Conservation (phyloP, 2,329 filamentous ascomycete species). For the Tolypocladium tropicale region DNA sequence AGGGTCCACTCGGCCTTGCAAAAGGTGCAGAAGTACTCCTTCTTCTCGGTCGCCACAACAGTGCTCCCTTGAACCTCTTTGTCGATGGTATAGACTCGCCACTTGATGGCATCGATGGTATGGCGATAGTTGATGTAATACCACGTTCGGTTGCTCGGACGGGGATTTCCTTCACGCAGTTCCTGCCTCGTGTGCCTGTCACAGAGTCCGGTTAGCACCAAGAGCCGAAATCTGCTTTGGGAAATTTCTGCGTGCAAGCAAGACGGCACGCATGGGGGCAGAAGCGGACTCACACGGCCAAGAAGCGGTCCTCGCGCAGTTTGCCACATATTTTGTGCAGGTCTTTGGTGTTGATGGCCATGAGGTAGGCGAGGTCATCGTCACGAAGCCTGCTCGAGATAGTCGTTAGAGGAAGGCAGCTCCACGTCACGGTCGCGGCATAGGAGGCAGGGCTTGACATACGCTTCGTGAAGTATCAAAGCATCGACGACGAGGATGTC, state of each 20-base stretch:
- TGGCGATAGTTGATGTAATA: slow-evolving; percentile 95
- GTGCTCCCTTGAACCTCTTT: slow-evolving; percentile 80
- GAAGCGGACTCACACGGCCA: slow-evolving; percentile 58
- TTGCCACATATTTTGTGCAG: slow-evolving; percentile 81
- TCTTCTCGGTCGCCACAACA: slow-evolving; percentile 72
- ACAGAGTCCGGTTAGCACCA: slow-evolving; percentile 39
- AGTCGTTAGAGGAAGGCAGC: slow-evolving; percentile 21
- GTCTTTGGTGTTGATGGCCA: slow-evolving; percentile 85
- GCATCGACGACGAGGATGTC: slow-evolving; percentile 81
- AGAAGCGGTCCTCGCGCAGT: slow-evolving; percentile 75
- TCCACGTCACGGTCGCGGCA: not conserved
- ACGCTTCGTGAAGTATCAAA: slow-evolving; percentile 73
- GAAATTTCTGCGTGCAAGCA: not conserved
- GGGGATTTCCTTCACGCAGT: slow-evolving; percentile 67
- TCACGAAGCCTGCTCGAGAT: slow-evolving; percentile 69
- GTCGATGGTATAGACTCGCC: slow-evolving; percentile 78
- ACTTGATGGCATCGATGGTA: slow-evolving; percentile 94
- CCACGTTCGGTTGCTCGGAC: slow-evolving; percentile 80
- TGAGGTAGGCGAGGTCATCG: slow-evolving; percentile 76
- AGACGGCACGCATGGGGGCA: no score
- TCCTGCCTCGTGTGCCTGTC: slow-evolving; percentile 54
- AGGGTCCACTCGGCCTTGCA: slow-evolving; percentile 83
- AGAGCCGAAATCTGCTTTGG: not conserved
- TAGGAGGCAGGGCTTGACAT: slow-evolving; percentile 22
- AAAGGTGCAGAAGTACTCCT: slow-evolving; percentile 76